Evolutionary conservation across 1,139 yeast genomes (phyloP).

Genomic region (Lodderomyces orthopsilosis): DNA sequence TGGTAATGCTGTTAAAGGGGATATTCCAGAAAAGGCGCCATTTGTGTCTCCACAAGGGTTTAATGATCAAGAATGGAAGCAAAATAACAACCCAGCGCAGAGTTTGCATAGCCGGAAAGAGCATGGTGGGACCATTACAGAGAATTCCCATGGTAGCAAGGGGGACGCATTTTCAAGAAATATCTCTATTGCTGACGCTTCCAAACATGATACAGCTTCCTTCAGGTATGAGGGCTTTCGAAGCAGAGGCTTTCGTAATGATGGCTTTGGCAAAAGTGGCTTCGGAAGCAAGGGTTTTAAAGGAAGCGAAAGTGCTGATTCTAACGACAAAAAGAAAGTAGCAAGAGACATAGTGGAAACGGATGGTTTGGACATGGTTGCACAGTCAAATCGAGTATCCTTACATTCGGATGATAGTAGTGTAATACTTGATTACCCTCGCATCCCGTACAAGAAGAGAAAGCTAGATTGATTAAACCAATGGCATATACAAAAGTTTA

Average conservation of each 20-base stretch:
- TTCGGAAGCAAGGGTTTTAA: background rate
- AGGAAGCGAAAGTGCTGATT: background rate
- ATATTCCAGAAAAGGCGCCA: background rate
- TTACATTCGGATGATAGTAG: background rate
- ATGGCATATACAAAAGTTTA: too few relatives aligned
- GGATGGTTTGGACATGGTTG: background rate
- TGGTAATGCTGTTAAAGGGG: background rate
- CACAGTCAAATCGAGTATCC: background rate
- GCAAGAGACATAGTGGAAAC: background rate
- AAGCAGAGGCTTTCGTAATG: background rate
- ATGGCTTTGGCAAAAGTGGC: background rate
- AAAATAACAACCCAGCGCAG: background rate
- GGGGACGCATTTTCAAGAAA: background rate
- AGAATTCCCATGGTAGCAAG: background rate
- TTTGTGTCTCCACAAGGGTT: background rate
- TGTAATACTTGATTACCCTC: background rate
- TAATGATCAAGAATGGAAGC: background rate
- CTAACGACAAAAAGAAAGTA: background rate
- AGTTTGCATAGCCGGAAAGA: background rate
- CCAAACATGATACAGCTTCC: background rate
- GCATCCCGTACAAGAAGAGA: background rate
- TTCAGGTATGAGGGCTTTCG: background rate
- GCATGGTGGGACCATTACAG: background rate
- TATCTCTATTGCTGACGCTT: background rate
- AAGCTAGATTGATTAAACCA: background rate